These are phyloP conservation scores for Hymenoscyphus fructigenus DNA, from an alignment of 2,329 filamentous ascomycete species.

Conservation along the genomic window DNA sequence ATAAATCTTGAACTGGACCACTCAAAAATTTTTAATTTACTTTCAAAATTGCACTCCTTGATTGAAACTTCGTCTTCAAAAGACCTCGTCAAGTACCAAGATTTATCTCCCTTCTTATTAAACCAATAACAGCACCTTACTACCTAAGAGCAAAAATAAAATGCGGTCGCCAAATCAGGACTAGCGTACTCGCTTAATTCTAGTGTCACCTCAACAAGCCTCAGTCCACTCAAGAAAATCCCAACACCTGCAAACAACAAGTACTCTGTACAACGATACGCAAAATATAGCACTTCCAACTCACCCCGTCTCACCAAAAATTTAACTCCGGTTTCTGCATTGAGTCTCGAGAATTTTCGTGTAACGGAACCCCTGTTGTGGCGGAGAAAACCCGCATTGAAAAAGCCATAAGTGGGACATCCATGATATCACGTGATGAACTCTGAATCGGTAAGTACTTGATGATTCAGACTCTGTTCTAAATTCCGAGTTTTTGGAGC, in stretches of 20 bases:
- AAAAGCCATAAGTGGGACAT: neutral
- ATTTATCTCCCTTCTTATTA: no score
- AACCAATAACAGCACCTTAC: neutral
- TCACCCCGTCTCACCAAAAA: neutral
- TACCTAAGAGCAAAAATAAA: neutral
- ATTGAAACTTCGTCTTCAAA: no score
- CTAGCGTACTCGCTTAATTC: neutral
- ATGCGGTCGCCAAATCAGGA: neutral
- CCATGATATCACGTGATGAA: neutral
- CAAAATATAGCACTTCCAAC: neutral
- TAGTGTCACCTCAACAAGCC: neutral
- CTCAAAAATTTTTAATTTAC: neutral
- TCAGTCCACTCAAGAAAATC: neutral
- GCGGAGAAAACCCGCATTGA: neutral
- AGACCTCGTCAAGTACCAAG: no score
- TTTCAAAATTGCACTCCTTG: neutral
- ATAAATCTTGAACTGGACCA: no score
- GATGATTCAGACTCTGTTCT: neutral
- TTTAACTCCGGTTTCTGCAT: neutral
- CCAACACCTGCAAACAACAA: neutral
- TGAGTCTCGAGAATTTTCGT: neutral
- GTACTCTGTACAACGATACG: neutral
- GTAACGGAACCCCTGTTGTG: neutral
- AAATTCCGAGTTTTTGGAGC: constrained; percentile 11
- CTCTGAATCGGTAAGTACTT: neutral